Base-by-base conservation (phyloP, 805 yeast genomes). In the Saturnispora bothae region DNA sequence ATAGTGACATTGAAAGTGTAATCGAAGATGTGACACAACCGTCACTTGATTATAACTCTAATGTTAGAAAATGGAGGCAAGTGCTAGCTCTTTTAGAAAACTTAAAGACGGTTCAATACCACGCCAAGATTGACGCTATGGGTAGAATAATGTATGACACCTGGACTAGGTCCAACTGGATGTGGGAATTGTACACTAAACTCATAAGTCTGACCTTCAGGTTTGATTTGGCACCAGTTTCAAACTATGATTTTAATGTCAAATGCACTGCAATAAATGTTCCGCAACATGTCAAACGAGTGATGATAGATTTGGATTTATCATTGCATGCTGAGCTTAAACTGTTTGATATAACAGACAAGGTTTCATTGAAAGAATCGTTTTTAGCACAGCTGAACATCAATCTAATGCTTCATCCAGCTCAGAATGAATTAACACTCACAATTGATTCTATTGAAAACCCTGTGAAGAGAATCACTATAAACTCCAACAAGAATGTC, bases 151-250 rank as follows among this genome's bases (percentile, higher is more conserved):
- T 34, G 15, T 34, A n/a, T n/a, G 25, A 27, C 1, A 17, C 26
- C 27, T 34, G 37, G 37, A 19, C 18, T 19, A 34, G 31, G 15
- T 18, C 29, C 14, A 34, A 28, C n/a, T 34, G 37, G 37, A 19
- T 34, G 22, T 34, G 37, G 37, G n/a, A 27, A 19, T 28, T 28
- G 8, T 34, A 34, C n/a, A 34, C 22, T 13, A 34, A 28, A 19
- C 16, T 34, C 6, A 21, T 27, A 12, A 20, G n/a, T 16, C 26
- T 34, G 32, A 2, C 37, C 8, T 34, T 34, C 16, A 28, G 20
- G 13, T 34, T 34, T 15, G 29, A 19, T 5, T 20, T 15, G 8
- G 10, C 3, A 27, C 8, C 4, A 8, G 3, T 17, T 7, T 7
- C n/a, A 18, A 14, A 28, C 7, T 19, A 28, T n/a, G 14, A 20